Conservation (phyloP, 2,329 filamentous ascomycete species). For the Alternaria ethzedia region DNA sequence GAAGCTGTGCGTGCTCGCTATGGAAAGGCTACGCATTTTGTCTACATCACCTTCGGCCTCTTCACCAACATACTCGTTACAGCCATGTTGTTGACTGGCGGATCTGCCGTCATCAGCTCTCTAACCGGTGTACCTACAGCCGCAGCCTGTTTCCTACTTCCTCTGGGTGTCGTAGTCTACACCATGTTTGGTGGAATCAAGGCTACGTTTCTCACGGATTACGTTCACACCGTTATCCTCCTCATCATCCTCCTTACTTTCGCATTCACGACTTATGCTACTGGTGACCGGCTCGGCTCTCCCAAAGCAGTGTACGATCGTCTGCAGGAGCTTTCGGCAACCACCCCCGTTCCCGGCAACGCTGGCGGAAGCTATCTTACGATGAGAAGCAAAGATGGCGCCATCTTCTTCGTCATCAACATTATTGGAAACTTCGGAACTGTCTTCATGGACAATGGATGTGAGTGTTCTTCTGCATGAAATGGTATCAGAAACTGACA, state of each 20-base stretch:
- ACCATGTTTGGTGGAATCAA: slow-evolving; percentile 80
- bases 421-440: slow-evolving; percentile 83
- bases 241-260: slow-evolving; percentile 86
- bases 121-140: slow-evolving; percentile 72
- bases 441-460: slow-evolving; percentile 83
- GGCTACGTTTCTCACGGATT: slow-evolving; percentile 73
- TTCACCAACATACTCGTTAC: slow-evolving; percentile 88
- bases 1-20: slow-evolving; percentile 87
- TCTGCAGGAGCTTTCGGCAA: slow-evolving; percentile 69
- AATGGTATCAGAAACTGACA: slow-evolving; percentile 1
- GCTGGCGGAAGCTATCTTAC: slow-evolving; percentile 82
- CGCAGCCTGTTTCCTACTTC: slow-evolving; percentile 83
- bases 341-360: slow-evolving; percentile 80
- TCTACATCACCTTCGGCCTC: slow-evolving; percentile 81
- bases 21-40: slow-evolving; percentile 72
- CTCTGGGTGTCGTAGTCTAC: slow-evolving; percentile 80
- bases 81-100: slow-evolving; percentile 85
- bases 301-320: slow-evolving; percentile 80
- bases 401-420: slow-evolving; percentile 91
- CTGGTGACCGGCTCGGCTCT: slow-evolving; percentile 73
- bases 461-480: slow-evolving; percentile 42
- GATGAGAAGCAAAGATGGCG: slow-evolving; percentile 80
- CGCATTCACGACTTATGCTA: slow-evolving; percentile 80
- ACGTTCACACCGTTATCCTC: slow-evolving; percentile 83
- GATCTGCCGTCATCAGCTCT: slow-evolving; percentile 67